These are phyloP conservation scores for Podospora appendiculata DNA, from an alignment of 495 filamentous ascomycete species.

Conservation along the genomic window DNA sequence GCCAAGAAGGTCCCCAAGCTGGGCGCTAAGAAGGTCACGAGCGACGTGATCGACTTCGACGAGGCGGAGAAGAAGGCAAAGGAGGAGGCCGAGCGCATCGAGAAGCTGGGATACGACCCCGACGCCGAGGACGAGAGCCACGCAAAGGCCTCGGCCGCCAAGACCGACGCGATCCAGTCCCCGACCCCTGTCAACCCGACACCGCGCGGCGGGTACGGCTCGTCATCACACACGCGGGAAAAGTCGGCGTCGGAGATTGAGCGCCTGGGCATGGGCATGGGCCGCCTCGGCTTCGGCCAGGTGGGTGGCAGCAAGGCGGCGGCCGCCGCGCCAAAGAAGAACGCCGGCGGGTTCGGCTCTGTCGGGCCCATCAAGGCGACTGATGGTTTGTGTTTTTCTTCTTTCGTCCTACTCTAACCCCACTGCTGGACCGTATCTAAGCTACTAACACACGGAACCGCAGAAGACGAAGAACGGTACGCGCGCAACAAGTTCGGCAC, in stretches of 20 bases:
- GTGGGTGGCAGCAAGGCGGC: slow-evolving; percentile 57
- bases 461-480: slow-evolving; percentile 65
- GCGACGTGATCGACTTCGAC: slow-evolving; percentile 85
- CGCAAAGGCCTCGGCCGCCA: slow-evolving; percentile 37
- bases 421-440: background rate
- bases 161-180: slow-evolving; percentile 48
- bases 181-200: slow-evolving; percentile 69
- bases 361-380: slow-evolving; percentile 60
- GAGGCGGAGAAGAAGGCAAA: slow-evolving; percentile 94
- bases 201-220: slow-evolving; percentile 49
- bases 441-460: background rate
- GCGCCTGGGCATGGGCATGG: slow-evolving; percentile 84
- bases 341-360: slow-evolving; percentile 79
- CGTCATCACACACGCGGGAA: slow-evolving; percentile 47
- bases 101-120: slow-evolving; percentile 95
- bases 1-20: slow-evolving; percentile 94
- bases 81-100: slow-evolving; percentile 93
- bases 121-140: slow-evolving; percentile 70
- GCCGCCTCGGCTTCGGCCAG: slow-evolving; percentile 84
- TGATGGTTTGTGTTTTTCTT: slow-evolving; percentile 51
- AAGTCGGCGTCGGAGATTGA: slow-evolving; percentile 67
- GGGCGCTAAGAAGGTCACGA: slow-evolving; percentile 80
- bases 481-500: slow-evolving; percentile 72
- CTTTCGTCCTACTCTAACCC: background rate
- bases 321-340: slow-evolving; percentile 56